Percentiles rank a stretch among this genome's conserved stretches.
Conservation (phyloP, 1,284 basidiomycete genomes). For the Athelia sp. region DNA sequence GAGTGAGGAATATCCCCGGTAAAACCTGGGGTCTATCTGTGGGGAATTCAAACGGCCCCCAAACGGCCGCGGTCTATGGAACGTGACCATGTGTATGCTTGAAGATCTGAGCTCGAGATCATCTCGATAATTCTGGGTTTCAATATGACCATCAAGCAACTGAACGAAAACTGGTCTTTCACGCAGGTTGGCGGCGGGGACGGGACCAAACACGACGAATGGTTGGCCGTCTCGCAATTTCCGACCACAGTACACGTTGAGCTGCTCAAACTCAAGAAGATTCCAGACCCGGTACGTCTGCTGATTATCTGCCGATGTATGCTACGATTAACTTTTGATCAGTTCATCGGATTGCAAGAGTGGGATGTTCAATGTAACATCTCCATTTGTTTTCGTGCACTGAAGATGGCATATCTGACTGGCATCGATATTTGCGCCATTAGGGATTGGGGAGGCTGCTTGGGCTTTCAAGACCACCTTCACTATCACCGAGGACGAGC, state of each 20-base stretch:
- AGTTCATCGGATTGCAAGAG: slow-evolving; percentile 76
- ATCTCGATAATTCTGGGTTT: too few species aligned
- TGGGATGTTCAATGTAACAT: slow-evolving; percentile 81
- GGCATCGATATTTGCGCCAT: slow-evolving; percentile 1
- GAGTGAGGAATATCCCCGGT: too few species aligned
- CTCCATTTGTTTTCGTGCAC: slow-evolving; percentile 5
- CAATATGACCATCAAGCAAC: slow-evolving; percentile 28
- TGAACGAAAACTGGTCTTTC: slow-evolving; percentile 50
- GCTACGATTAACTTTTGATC: slow-evolving; percentile 5
- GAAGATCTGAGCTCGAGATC: too few species aligned
- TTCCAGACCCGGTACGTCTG: slow-evolving; percentile 72
- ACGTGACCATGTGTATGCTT: too few species aligned
- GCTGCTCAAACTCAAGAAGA: slow-evolving; percentile 62
- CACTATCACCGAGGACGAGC: slow-evolving; percentile 41
- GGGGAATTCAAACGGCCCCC: too few species aligned
- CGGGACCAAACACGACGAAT: slow-evolving; percentile 59
- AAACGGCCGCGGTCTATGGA: too few species aligned
- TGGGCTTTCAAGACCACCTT: slow-evolving; percentile 83
- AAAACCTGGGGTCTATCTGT: too few species aligned
- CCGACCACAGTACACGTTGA: slow-evolving; percentile 87
- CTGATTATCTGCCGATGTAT: slow-evolving; percentile 4
- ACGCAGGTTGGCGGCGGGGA: slow-evolving; percentile 60
- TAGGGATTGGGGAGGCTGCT: slow-evolving; percentile 82
- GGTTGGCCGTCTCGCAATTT: slow-evolving; percentile 56
- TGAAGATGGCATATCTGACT: neutral